Evolutionary conservation across 345 rosid genomes (phyloP), one percentile per base, ranked within the genome.

Genomic region (Capsella bursapastoris): DNA sequence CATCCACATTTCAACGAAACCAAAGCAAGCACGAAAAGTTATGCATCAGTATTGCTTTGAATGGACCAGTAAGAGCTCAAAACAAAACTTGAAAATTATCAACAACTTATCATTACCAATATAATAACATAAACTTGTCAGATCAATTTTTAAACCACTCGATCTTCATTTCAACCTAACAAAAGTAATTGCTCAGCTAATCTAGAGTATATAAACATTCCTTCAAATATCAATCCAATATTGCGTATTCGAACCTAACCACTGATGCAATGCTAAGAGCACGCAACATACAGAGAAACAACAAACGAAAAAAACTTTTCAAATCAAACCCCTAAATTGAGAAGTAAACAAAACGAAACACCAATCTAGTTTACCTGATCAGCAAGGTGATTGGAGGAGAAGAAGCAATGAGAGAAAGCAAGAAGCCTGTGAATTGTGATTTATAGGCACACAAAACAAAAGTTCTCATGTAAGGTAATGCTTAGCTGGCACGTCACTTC

Each of bases 311-410:
- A 55, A 34, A 41, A 38, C 9, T 18, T 18, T 1, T 18, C 22
- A 18, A 0, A 18, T 18, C 22, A 18, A 18, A 18, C 43, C 3
- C n/a, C n/a, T 13, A 35, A 41, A 8, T 3, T 7, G 53, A 49
- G 53, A 49, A 49, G 12, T 8, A 16, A 43, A 41, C 3, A 27
- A 62, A 1, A 28, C 41, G 37, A 44, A 14, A 63, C 4, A 13
- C 67, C 37, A 27, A 15, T 15, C 18, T 2, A 6, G 22, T 29
- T 32, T 47, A 74, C 78, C 77, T 64, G 63, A 47, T 58, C 65
- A 18, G 4, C 12, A 71, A 71, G 29, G 10, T 62, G 76, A 63
- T 63, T 53, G 57, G 58, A 47, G 66, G 65, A 60, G 40, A 61
- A 15, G 50, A 74, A 16, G 51, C 14, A 16, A 35, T 57, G 68